Evolutionary conservation across 345 rosid genomes (phyloP).

Genomic region (Eucalyptus guilfoylei): DNA sequence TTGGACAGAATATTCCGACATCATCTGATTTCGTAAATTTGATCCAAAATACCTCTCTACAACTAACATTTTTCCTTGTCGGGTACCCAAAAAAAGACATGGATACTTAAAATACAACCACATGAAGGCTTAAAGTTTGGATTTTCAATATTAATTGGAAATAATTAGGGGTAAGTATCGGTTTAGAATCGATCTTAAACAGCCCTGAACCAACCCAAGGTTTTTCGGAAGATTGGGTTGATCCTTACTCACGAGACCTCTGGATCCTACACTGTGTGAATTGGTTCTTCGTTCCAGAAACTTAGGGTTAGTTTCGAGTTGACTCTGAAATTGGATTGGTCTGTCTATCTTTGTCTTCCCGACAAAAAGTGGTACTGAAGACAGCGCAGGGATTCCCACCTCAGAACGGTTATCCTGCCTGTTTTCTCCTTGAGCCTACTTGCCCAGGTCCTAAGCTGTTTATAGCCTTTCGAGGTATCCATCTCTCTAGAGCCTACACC

Average conservation of each 20-base stretch:
- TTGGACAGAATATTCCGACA: neutral
- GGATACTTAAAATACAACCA: fast-evolving
- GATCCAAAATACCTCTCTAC: neutral
- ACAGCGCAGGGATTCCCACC: too few species aligned
- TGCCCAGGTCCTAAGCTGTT: too few species aligned
- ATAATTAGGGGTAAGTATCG: too few species aligned
- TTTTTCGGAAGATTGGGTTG: too few species aligned
- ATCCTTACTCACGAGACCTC: too few species aligned
- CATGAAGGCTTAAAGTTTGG: neutral
- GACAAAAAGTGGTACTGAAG: too few species aligned
- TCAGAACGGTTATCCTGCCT: too few species aligned
- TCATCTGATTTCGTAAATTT: neutral
- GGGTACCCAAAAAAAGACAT: neutral
- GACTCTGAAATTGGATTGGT: too few species aligned
- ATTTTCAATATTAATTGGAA: neutral
- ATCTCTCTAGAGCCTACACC: neutral
- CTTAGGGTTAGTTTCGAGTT: fast-evolving
- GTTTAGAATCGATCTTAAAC: fast-evolving
- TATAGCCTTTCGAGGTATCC: neutral
- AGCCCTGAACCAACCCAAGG: fast-evolving
- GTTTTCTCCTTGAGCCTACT: too few species aligned
- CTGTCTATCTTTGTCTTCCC: too few species aligned
- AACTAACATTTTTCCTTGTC: neutral
- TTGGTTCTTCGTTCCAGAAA: fast-evolving
- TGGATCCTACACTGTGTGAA: fast-evolving